Base-by-base conservation (phyloP, 129 eudicot genomes). In the Escallonia herrerae region DNA sequence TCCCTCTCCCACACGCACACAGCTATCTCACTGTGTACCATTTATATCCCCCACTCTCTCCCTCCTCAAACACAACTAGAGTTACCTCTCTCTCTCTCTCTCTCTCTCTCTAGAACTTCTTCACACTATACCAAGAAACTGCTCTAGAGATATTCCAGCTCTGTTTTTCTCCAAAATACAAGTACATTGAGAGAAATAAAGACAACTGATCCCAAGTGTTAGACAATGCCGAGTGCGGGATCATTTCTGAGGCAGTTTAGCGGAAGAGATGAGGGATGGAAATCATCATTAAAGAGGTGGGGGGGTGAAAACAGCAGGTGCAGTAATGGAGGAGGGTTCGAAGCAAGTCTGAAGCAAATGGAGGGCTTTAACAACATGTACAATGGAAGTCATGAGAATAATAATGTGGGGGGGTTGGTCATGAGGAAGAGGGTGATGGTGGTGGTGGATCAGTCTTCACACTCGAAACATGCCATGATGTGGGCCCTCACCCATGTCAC, bases 401-500 rank as follows among this genome's bases (percentile, higher is more conserved):
- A 70, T 15, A 22, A 22, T 22, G 33, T 22, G 1, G 33, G 40
- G 65, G 40, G 66, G 47, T 13, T 81, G 70, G 85, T 69, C 51
- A 70, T 67, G 80, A 83, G 82, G 78, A 93, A 93, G 54, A 82
- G 98, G 68, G 96, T 93, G 2, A 93, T 93, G 96, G 95, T 88
- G 48, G 85, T 93, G 4, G 91, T 93, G 43, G 98, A 93, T 75
- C 73, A 93, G 52, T 68, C 95, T 49, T 53, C 85, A 4, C 93
- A 89, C 45, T 83, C 98, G 0, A 93, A 83, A 43, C 91, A 93
- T 67, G 98, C 98, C 2, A 85, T 93, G 98, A 68, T 93, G 71
- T 91, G 98, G 98, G 98, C 98, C 0, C 83, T 93, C 9, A 88
- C 98, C 22, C 98, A 93, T 88, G 87, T 91, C 2, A 62, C 98